Conservation (phyloP, 805 yeast genomes). For the Lipomyces yamadae region DNA sequence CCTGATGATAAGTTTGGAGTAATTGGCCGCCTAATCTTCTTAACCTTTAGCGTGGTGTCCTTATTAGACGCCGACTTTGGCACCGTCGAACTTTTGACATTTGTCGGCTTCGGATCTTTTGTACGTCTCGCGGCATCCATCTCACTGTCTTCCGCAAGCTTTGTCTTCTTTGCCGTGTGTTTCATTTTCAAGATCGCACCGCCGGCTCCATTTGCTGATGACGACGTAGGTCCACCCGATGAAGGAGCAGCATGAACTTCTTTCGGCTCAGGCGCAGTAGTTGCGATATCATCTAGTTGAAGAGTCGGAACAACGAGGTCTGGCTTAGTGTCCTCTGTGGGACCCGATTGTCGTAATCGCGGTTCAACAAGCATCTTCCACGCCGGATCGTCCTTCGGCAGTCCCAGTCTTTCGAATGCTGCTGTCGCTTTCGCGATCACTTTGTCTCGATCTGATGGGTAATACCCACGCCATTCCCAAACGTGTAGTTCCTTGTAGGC, state of each 20-base stretch:
- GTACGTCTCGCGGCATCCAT: slow-evolving; percentile 2
- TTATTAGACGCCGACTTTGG: neutral
- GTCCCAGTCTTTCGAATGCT: slow-evolving; percentile 43
- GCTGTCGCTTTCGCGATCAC: slow-evolving; percentile 43
- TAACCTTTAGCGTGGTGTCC: slow-evolving; percentile 3
- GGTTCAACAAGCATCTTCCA: slow-evolving; percentile 44
- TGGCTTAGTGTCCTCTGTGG: neutral
- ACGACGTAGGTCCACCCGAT: neutral
- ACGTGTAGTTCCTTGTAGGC: slow-evolving; percentile 44
- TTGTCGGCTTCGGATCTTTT: neutral
- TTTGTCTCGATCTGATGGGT: slow-evolving; percentile 43
- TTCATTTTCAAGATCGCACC: slow-evolving; percentile 44
- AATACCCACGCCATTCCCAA: slow-evolving; percentile 48
- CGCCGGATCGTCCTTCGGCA: slow-evolving; percentile 41
- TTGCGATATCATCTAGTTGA: slow-evolving; percentile 24
- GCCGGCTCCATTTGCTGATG: slow-evolving; percentile 21
- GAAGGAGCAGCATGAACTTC: slow-evolving; percentile 13
- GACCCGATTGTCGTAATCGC: slow-evolving; percentile 24
- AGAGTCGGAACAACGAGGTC: slow-evolving; percentile 20
- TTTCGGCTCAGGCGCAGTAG: slow-evolving; percentile 22
- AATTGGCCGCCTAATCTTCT: neutral
- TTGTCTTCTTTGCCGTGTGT: slow-evolving; percentile 31
- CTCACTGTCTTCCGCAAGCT: slow-evolving; percentile 1
- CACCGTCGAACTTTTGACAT: neutral
- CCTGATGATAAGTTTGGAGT: neutral